Percentiles rank a stretch among this genome's conserved stretches.
Evolutionary conservation across 2,329 filamentous ascomycete species (phyloP).

Genomic region (Colletotrichum sp.): DNA sequence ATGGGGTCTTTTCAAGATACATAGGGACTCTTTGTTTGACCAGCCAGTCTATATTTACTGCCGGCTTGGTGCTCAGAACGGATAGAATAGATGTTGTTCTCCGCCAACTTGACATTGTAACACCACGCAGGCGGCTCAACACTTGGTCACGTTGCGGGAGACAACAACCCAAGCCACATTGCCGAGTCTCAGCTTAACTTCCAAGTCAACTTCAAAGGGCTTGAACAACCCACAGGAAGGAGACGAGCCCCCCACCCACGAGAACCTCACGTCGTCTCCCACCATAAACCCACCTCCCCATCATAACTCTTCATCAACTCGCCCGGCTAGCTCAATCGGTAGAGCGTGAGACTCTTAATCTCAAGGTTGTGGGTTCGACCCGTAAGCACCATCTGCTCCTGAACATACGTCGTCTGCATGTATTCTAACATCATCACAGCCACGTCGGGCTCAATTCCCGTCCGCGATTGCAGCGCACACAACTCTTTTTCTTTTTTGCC

Average conservation of each 20-base stretch:
- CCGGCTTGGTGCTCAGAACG: neutral
- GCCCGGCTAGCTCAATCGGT: constrained; percentile 72
- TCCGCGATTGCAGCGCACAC: neutral
- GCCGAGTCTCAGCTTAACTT: neutral
- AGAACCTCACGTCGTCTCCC: neutral
- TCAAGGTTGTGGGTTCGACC: constrained; percentile 62
- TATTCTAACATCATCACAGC: neutral
- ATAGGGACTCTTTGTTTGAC: neutral
- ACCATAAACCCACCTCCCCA: neutral
- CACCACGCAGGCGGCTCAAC: neutral
- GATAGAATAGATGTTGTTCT: neutral
- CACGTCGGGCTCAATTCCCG: constrained; percentile 17
- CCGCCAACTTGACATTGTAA: neutral
- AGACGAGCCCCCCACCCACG: neutral
- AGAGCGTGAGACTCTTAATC: constrained; percentile 76
- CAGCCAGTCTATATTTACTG: neutral
- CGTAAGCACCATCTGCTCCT: neutral
- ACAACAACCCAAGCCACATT: neutral
- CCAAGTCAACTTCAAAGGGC: neutral
- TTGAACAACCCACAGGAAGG: neutral
- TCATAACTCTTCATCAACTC: neutral
- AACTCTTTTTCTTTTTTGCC: neutral
- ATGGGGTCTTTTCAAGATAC: neutral
- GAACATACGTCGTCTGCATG: neutral
- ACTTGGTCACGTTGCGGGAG: too few relatives aligned